Percentiles rank a stretch among this genome's conserved stretches.
Conservation (phyloP, 805 yeast genomes). For the Teunomyces barrocoloradensis region DNA sequence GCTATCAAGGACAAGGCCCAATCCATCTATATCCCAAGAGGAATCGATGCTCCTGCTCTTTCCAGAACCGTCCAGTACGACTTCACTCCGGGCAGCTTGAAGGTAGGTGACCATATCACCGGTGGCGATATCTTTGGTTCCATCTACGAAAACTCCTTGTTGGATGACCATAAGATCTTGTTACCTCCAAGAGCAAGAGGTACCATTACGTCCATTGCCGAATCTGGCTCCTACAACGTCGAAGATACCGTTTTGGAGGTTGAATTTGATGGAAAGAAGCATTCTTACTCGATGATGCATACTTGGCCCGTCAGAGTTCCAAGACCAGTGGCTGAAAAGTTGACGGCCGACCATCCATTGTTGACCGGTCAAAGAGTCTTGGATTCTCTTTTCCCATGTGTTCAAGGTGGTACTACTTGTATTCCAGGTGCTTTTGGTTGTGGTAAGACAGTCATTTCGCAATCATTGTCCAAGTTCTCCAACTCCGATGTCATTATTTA, state of each 20-base stretch:
- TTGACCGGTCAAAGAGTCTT: constrained; percentile 98
- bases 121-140: constrained; percentile 98
- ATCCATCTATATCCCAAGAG: constrained; percentile 97
- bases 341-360: constrained; percentile 91
- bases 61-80: constrained; percentile 79
- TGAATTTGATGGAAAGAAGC: constrained; percentile 86
- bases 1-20: constrained; percentile 85
- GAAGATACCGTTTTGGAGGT: constrained; percentile 90
- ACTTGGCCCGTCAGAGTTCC: constrained; percentile 99
- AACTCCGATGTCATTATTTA: constrained; percentile 96
- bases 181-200: constrained; percentile 99
- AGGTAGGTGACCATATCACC: constrained; percentile 94
- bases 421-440: constrained; percentile 99
- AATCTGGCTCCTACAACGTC: constrained; percentile 85
- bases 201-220: constrained; percentile 86
- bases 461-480: constrained; percentile 93
- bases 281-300: constrained; percentile 89
- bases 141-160: constrained; percentile 88
- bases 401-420: constrained; percentile 99
- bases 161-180: constrained; percentile 89
- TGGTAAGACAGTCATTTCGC: constrained; percentile 98
- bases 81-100: constrained; percentile 73
- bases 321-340: constrained; percentile 94
- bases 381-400: constrained; percentile 97
- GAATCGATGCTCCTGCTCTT: constrained; percentile 95